Evolutionary conservation across 129 eudicot species (phyloP).

Genomic region (Heracleum sosnowskyi): DNA sequence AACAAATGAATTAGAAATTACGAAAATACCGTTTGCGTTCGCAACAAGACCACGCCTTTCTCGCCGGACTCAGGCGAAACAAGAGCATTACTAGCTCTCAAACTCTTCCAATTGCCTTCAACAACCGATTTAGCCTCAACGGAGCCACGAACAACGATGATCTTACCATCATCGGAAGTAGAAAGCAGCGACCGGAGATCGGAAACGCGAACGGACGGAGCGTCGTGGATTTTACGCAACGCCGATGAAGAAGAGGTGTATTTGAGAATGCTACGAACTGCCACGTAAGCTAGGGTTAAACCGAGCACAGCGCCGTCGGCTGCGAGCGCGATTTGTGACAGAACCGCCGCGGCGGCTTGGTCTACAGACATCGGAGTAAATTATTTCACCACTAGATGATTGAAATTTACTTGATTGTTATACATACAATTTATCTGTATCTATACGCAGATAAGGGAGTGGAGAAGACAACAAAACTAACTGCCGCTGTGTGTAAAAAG

Average conservation of each 20-base stretch:
- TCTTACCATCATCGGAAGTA: slow-evolving; percentile 19
- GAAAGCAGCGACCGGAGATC: slow-evolving; percentile 68
- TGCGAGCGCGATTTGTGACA: slow-evolving; percentile 55
- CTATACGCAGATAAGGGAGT: neutral
- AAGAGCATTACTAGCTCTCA: slow-evolving; percentile 29
- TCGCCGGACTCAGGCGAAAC: slow-evolving; percentile 60
- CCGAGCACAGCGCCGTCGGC: slow-evolving; percentile 93
- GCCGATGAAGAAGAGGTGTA: slow-evolving; percentile 53
- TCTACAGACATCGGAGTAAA: slow-evolving; percentile 53
- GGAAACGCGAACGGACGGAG: slow-evolving; percentile 64
- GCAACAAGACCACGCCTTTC: slow-evolving; percentile 55
- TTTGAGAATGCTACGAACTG: slow-evolving; percentile 58
- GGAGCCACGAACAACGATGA: slow-evolving; percentile 60
- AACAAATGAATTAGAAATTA: neutral
- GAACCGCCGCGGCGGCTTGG: slow-evolving; percentile 58
- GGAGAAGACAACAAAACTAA: neutral
- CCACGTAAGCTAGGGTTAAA: slow-evolving; percentile 63
- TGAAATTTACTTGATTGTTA: neutral
- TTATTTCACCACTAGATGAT: neutral
- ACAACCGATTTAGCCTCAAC: slow-evolving; percentile 55
- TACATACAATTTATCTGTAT: neutral
- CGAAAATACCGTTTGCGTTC: slow-evolving; percentile 48
- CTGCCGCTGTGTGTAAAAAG: neutral
- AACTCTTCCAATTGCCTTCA: slow-evolving; percentile 42
- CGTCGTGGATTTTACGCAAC: slow-evolving; percentile 46